Percentiles rank a stretch among this genome's conserved stretches.
These are phyloP conservation scores for Pythium graminicola DNA, from an alignment of 352 stramenopile genomes.

Conservation along the genomic window DNA sequence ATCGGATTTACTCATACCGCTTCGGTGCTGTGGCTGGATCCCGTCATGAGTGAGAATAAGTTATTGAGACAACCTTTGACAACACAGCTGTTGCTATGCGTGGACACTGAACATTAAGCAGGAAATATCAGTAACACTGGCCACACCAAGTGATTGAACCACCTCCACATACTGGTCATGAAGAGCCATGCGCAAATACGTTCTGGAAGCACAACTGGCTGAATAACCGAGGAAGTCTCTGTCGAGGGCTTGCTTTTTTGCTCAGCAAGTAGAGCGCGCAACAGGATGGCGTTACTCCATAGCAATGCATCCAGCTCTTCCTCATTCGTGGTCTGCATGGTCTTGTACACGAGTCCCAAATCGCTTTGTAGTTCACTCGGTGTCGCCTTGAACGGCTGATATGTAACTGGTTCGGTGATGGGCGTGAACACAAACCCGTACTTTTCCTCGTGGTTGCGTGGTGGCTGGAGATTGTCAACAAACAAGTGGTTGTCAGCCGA, in stretches of 20 bases:
- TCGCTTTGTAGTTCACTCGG: constrained; percentile 44
- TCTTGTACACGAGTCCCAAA: constrained; percentile 50
- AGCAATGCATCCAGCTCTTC: constrained; percentile 51
- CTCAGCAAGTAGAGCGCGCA: constrained; percentile 36
- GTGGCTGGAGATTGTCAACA: constrained; percentile 30
- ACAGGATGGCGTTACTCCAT: constrained; percentile 68
- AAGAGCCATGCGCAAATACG: constrained; percentile 76
- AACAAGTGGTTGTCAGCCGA: constrained; percentile 60
- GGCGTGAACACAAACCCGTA: constrained; percentile 81
- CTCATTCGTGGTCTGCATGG: constrained; percentile 47
- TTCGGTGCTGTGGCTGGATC: neutral
- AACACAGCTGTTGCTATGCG: constrained; percentile 57
- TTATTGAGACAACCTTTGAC: constrained; percentile 69
- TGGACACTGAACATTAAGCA: constrained; percentile 56
- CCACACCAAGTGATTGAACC: neutral
- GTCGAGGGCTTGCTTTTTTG: constrained; percentile 15
- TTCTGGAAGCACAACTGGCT: constrained; percentile 29
- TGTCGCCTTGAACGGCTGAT: constrained; percentile 51
- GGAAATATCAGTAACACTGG: neutral
- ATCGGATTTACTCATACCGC: constrained; percentile 2
- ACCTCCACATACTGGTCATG: constrained; percentile 54
- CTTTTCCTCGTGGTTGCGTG: constrained; percentile 45
- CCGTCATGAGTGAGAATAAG: constrained; percentile 40
- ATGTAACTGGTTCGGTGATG: constrained; percentile 58
- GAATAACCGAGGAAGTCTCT: neutral